Percentiles rank a stretch among this genome's conserved stretches.
These are phyloP conservation scores for Pichia sp. DNA, from an alignment of 1,139 yeast species.

Conservation along the genomic window DNA sequence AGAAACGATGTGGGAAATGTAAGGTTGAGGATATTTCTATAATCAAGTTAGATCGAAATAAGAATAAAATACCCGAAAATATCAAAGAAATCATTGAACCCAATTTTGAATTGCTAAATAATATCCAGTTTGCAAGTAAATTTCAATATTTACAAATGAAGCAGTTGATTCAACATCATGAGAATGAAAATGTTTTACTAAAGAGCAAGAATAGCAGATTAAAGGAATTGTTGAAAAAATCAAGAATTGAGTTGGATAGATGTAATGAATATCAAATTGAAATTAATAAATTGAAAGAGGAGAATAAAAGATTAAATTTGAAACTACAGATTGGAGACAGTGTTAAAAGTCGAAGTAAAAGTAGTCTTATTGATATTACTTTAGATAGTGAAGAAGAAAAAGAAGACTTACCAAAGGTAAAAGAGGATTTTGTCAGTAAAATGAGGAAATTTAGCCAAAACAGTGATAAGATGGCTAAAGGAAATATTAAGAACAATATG, in stretches of 20 bases:
- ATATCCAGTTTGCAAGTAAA: constrained; percentile 9
- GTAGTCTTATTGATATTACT: background rate
- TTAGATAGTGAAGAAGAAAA: background rate
- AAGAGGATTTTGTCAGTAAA: constrained; percentile 21
- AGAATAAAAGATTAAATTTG: constrained; percentile 1
- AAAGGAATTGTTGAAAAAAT: constrained; percentile 9
- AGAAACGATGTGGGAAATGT: constrained; percentile 8
- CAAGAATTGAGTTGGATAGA: constrained; percentile 9
- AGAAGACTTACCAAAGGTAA: constrained; percentile 10
- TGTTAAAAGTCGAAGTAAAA: constrained; percentile 1
- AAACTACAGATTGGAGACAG: constrained; percentile 6
- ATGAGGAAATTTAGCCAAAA: constrained; percentile 21
- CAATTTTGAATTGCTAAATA: constrained; percentile 5
- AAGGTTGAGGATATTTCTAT: constrained; percentile 1
- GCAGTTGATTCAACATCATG: constrained; percentile 2
- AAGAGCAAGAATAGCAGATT: constrained; percentile 7
- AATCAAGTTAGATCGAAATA: constrained; percentile 7
- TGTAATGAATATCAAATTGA: constrained; percentile 9
- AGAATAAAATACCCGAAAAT: constrained; percentile 1
- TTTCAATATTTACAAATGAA: constrained; percentile 7
- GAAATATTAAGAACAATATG: background rate
- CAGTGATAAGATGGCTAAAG: constrained; percentile 3
- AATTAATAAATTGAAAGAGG: constrained; percentile 5
- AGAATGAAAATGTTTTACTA: background rate
- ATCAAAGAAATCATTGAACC: constrained; percentile 9